Conservation (phyloP, 2,329 filamentous ascomycete species). For the Cercospora beticola region DNA sequence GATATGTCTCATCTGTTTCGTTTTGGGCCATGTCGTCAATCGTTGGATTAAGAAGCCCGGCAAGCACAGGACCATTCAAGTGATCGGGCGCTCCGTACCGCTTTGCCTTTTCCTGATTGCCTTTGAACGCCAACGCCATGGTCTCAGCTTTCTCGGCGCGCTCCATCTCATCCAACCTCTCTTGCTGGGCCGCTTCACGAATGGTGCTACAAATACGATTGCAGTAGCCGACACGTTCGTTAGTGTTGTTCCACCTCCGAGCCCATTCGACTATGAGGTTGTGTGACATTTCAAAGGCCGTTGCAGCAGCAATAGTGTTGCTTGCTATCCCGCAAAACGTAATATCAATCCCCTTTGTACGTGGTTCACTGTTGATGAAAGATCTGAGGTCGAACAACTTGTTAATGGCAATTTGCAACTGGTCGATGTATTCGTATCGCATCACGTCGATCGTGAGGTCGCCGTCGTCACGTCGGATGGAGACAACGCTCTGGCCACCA, state of each 20-base stretch:
- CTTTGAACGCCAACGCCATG: not conserved
- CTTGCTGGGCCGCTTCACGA: slow-evolving; percentile 9
- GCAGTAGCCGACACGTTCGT: slow-evolving; percentile 22
- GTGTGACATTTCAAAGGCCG: slow-evolving; percentile 32
- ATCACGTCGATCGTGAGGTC: slow-evolving; percentile 10
- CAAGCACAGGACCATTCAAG: not conserved
- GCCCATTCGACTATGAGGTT: slow-evolving; percentile 26
- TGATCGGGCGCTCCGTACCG: slow-evolving; percentile 5
- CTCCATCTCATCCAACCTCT: slow-evolving; percentile 14
- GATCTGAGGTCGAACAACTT: slow-evolving; percentile 14
- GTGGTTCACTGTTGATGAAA: not conserved
- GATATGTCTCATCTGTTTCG: not conserved
- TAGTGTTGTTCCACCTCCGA: slow-evolving; percentile 13
- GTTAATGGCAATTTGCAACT: slow-evolving; percentile 8
- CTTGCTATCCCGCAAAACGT: slow-evolving; percentile 32
- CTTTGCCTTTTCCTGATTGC: not conserved
- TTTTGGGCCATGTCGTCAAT: not conserved
- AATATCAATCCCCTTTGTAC: not conserved
- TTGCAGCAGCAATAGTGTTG: slow-evolving; percentile 29
- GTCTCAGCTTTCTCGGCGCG: slow-evolving; percentile 16
- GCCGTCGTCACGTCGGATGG: slow-evolving; percentile 15
- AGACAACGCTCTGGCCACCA: slow-evolving; percentile 17
- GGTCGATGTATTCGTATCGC: not conserved
- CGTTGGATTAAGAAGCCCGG: not conserved
- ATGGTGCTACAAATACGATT: slow-evolving; percentile 15